Conservation (phyloP, 768 basidiomycete genomes). For the Crucibulum laeve region DNA sequence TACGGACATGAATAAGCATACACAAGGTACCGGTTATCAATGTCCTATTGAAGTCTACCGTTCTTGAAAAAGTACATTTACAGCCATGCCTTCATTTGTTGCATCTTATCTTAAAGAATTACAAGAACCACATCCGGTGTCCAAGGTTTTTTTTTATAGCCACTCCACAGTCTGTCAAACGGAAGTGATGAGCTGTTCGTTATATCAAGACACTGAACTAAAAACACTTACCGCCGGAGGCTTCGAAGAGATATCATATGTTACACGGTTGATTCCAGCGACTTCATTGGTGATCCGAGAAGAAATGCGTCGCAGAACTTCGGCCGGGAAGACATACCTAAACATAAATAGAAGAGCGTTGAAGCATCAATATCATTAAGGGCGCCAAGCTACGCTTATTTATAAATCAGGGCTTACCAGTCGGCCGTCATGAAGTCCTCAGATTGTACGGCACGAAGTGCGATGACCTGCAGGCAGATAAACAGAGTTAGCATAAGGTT, state of each 20-base stretch:
- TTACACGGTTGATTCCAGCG: conserved; percentile 91
- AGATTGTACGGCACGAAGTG: conserved; percentile 91
- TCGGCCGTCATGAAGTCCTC: conserved; percentile 99
- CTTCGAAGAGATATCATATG: conserved; percentile 96
- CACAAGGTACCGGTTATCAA: too few relatives aligned
- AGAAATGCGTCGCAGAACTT: conserved; percentile 85
- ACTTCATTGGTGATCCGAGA: conserved; percentile 98
- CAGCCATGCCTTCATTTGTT: too few relatives aligned
- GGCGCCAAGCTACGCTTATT: too few relatives aligned
- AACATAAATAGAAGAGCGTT: conserved; percentile 5
- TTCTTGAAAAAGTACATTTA: too few relatives aligned
- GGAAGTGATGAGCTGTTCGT: conserved; percentile 8
- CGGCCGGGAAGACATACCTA: conserved; percentile 95
- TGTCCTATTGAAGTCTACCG: too few relatives aligned
- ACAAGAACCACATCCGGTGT: too few relatives aligned
- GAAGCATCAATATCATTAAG: conserved; percentile 5
- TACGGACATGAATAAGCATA: too few relatives aligned
- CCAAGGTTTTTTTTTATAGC: too few relatives aligned
- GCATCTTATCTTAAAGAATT: too few relatives aligned
- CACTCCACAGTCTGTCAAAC: conserved; percentile 42
- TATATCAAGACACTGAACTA: conserved; percentile 2
- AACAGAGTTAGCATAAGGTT: conserved; percentile 6
- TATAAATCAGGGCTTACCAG: conserved; percentile 64
- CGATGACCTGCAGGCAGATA: conserved; percentile 62
- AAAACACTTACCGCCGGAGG: conserved; percentile 75